Evolutionary conservation across 2,329 filamentous ascomycete species (phyloP).

Genomic region (Colletotrichum theobromicola): DNA sequence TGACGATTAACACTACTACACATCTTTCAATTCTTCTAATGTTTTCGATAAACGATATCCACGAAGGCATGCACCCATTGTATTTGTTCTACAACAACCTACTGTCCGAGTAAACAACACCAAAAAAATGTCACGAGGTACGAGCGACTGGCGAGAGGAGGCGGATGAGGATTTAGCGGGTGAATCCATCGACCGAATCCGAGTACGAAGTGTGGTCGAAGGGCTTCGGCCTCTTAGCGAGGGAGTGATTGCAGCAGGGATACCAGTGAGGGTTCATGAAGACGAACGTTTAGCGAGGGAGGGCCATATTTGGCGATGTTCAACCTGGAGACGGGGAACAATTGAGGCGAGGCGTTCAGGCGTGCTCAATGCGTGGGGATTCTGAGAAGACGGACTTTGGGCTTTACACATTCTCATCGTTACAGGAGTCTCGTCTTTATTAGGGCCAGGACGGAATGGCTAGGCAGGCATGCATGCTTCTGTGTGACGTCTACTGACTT

Average conservation of each 20-base stretch:
- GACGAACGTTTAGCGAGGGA: neutral
- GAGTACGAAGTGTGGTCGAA: neutral
- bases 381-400: neutral
- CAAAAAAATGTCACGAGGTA: neutral
- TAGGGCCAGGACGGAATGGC: too few relatives aligned
- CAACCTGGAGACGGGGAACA: neutral
- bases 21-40: neutral
- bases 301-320: neutral
- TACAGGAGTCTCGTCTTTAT: too few relatives aligned
- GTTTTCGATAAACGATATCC: constrained; percentile 15
- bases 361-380: neutral
- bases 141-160: neutral
- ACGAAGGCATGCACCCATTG: neutral
- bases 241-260: fast-evolving
- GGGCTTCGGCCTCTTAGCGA: neutral
- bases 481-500: neutral
- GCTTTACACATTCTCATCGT: neutral
- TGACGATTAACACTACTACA: neutral
- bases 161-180: neutral
- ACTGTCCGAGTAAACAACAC: neutral
- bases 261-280: fast-evolving
- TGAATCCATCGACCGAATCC: fast-evolving
- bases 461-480: neutral
- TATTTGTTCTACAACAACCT: neutral
- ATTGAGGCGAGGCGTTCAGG: constrained; percentile 15